A percentile compares a stretch with the other conserved stretches of the same genome.
phyloP scores from a whole-genome alignment of 1,139 yeast genomes.

The Keqinozyma sinolaborantium region DNA sequence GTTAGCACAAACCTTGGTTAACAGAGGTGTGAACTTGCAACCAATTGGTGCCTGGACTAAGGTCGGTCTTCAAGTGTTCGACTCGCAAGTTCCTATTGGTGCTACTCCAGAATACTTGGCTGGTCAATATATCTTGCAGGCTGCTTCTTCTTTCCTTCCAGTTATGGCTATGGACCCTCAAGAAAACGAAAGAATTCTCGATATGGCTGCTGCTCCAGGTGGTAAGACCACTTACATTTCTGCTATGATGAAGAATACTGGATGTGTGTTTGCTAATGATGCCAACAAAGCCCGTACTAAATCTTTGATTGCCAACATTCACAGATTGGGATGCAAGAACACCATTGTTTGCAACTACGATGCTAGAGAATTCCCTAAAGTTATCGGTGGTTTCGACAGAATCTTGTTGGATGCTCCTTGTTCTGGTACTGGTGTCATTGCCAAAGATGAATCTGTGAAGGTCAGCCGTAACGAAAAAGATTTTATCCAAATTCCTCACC shows the following conservation, averaged over 20 bases:
- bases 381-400: slow-evolving; percentile 97
- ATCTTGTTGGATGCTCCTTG: slow-evolving; percentile 97
- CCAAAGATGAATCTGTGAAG: slow-evolving; percentile 95
- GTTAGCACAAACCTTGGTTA: slow-evolving; percentile 89
- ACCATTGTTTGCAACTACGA: slow-evolving; percentile 97
- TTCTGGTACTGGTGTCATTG: slow-evolving; percentile 99
- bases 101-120: slow-evolving; percentile 99
- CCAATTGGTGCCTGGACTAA: slow-evolving; percentile 98
- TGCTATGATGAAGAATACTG: slow-evolving; percentile 97
- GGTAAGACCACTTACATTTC: slow-evolving; percentile 97
- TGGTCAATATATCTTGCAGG: slow-evolving; percentile 96
- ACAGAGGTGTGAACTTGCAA: slow-evolving; percentile 95
- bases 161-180: slow-evolving; percentile 97
- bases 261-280: slow-evolving; percentile 96
- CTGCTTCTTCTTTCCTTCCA: slow-evolving; percentile 96
- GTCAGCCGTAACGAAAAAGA: slow-evolving; percentile 93
- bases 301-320: slow-evolving; percentile 94
- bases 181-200: slow-evolving; percentile 90
- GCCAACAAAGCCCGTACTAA: slow-evolving; percentile 95
- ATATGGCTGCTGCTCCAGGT: slow-evolving; percentile 99
- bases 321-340: slow-evolving; percentile 93
- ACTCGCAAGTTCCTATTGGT: slow-evolving; percentile 98
- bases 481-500: slow-evolving; percentile 92
- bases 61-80: slow-evolving; percentile 94
- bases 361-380: slow-evolving; percentile 97